phyloP scores from a whole-genome alignment of 495 filamentous ascomycete genomes.

The Lindgomyces ingoldianus region DNA sequence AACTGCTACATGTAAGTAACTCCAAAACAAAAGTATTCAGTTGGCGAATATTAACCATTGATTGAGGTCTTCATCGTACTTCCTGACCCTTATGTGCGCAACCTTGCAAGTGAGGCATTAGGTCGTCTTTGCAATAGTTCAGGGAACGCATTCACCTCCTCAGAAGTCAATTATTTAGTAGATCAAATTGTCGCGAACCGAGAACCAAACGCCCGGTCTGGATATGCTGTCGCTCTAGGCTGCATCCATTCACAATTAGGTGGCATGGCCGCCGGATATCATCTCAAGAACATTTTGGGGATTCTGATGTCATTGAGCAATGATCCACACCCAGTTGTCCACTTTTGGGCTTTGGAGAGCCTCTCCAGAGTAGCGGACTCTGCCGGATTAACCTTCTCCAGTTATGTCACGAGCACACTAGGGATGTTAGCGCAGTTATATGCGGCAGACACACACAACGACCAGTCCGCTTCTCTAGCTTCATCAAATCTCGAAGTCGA shows the following conservation, averaged over 20 bases:
- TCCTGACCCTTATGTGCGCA: conserved; percentile 80
- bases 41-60: too few relatives aligned
- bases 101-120: conserved; percentile 82
- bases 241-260: conserved; percentile 93
- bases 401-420: conserved; percentile 83
- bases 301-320: conserved; percentile 94
- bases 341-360: conserved; percentile 93
- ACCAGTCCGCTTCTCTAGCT: conserved; percentile 71
- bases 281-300: conserved; percentile 92
- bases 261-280: conserved; percentile 97
- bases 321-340: conserved; percentile 93
- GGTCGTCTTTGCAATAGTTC: conserved; percentile 86
- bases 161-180: conserved; percentile 86
- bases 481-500: conserved; percentile 89
- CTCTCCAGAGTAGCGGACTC: conserved; percentile 87
- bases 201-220: conserved; percentile 88
- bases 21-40: too few relatives aligned
- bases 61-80: conserved; percentile 72
- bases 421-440: conserved; percentile 93
- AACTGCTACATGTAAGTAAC: conserved; percentile 65
- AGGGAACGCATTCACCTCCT: conserved; percentile 84
- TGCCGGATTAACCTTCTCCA: conserved; percentile 86
- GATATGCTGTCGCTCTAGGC: conserved; percentile 89
- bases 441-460: conserved; percentile 84
- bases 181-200: conserved; percentile 91